Evolutionary conservation across 106 monocot species (phyloP).

Genomic region (Xerophyta viscosa): DNA sequence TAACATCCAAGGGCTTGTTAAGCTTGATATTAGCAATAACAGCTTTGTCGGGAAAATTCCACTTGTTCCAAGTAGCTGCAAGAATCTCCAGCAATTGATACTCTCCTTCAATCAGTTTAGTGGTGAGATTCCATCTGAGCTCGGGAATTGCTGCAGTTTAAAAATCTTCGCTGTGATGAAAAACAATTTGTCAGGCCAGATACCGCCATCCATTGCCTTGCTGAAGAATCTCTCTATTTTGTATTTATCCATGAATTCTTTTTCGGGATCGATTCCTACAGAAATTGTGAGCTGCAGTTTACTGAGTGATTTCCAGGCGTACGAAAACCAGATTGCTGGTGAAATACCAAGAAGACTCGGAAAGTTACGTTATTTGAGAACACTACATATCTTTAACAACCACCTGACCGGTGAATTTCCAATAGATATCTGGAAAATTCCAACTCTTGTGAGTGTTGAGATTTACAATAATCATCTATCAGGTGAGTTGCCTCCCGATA

Average conservation of each 20-base stretch:
- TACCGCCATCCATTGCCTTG: conserved; percentile 51
- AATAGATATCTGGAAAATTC: conserved; percentile 49
- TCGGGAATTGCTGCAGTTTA: conserved; percentile 52
- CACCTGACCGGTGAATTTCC: conserved; percentile 63
- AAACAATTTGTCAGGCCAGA: conserved; percentile 50
- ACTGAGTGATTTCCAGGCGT: conserved; percentile 30
- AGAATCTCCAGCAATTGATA: conserved; percentile 24
- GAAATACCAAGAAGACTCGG: conserved; percentile 52
- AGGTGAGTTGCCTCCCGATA: conserved; percentile 49
- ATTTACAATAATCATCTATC: conserved; percentile 56
- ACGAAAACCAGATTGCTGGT: conserved; percentile 59
- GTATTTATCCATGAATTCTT: conserved; percentile 37
- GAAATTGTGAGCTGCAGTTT: conserved; percentile 59
- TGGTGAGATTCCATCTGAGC: conserved; percentile 34
- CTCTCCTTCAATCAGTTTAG: conserved; percentile 39
- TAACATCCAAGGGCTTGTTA: conserved; percentile 30
- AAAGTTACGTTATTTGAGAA: conserved; percentile 32
- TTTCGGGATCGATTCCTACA: conserved; percentile 55
- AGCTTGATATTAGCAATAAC: conserved; percentile 38
- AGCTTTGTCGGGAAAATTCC: conserved; percentile 32
- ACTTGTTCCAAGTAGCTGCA: conserved; percentile 27
- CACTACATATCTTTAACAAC: conserved; percentile 48
- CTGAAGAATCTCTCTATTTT: conserved; percentile 33
- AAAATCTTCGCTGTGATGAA: conserved; percentile 14
- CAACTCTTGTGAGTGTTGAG: conserved; percentile 31